These are phyloP conservation scores for Ligustrum vulgare DNA, from an alignment of 257 asterid genomes.

Conservation along the genomic window DNA sequence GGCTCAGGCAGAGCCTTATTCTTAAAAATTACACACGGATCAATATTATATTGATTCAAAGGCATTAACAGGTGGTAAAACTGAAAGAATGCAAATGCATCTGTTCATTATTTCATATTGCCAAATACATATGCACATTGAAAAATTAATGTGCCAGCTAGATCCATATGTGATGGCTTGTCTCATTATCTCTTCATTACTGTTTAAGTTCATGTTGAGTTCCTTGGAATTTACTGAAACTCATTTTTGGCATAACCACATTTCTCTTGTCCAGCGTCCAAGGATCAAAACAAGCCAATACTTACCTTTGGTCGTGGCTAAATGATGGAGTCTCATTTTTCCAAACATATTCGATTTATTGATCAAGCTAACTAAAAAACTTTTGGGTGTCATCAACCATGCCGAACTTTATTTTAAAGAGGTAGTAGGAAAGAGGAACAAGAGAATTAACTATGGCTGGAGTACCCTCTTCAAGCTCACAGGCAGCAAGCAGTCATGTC, in stretches of 20 bases:
- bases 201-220: neutral
- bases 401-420: neutral
- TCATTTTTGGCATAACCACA: neutral
- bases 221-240: constrained; percentile 3
- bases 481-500: neutral
- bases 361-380: neutral
- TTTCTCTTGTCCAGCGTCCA: neutral
- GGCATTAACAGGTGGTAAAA: neutral
- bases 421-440: neutral
- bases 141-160: constrained; percentile 4
- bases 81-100: neutral
- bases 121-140: neutral
- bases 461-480: neutral
- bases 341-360: neutral
- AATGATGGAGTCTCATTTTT: neutral
- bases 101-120: neutral
- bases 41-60: constrained; percentile 11
- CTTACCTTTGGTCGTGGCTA: neutral
- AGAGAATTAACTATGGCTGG: neutral
- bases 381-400: neutral
- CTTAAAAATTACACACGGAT: neutral
- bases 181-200: neutral
- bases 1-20: neutral
- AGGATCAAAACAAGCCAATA: neutral
- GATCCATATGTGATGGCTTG: neutral